Percentiles rank a stretch among this genome's conserved stretches.
These are phyloP conservation scores for Fusarium sp. DNA, from an alignment of 2,329 filamentous ascomycete genomes.

Conservation along the genomic window DNA sequence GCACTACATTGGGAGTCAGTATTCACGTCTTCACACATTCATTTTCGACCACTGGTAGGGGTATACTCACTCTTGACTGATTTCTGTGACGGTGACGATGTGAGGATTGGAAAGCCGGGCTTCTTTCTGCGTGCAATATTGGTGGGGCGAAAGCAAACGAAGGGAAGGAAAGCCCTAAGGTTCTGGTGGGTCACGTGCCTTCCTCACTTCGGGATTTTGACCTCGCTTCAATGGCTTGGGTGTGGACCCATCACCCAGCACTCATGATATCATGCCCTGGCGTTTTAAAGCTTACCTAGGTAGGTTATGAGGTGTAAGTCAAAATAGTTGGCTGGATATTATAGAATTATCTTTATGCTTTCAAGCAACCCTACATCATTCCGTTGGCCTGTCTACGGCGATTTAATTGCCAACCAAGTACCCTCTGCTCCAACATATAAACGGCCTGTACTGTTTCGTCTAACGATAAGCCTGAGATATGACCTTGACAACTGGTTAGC, in stretches of 20 bases:
- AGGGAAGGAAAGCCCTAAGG: conserved; percentile 52
- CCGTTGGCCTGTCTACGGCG: conserved; percentile 2
- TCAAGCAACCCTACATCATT: neutral
- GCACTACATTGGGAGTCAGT: conserved; percentile 68
- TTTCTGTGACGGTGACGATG: conserved; percentile 62
- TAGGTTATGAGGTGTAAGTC: neutral
- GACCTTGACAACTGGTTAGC: conserved; percentile 42
- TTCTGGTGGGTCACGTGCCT: conserved; percentile 46
- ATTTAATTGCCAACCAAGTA: conserved; percentile 51
- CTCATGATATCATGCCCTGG: conserved; percentile 25
- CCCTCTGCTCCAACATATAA: conserved; percentile 53
- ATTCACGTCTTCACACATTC: conserved; percentile 24
- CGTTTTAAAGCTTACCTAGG: neutral
- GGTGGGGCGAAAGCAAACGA: conserved; percentile 54
- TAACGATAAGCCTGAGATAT: conserved; percentile 49
- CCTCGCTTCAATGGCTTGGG: neutral
- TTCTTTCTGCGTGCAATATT: conserved; percentile 55
- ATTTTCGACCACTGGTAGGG: conserved; percentile 26
- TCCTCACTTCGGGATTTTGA: neutral
- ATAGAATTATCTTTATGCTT: neutral
- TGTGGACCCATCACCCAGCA: conserved; percentile 10
- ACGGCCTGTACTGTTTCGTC: conserved; percentile 51
- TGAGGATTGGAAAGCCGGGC: conserved; percentile 51
- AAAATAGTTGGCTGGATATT: neutral
- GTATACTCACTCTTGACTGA: conserved; percentile 68